These are phyloP conservation scores for Heritiera fomes DNA, from an alignment of 345 rosid genomes.

Conservation along the genomic window DNA sequence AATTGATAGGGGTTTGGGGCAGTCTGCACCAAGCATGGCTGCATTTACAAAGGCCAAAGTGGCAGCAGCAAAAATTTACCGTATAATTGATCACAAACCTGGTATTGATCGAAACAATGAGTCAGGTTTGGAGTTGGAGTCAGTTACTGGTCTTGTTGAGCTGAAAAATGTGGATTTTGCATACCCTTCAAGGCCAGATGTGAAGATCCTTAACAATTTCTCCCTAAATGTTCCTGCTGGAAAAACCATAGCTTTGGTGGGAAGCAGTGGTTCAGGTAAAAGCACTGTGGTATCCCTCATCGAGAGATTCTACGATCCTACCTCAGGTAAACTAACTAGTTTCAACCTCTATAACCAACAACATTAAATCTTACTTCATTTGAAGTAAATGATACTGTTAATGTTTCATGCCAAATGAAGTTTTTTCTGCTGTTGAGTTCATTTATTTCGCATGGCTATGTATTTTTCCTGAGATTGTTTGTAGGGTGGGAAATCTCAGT, in stretches of 20 bases:
- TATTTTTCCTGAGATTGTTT: background rate
- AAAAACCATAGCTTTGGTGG: slow-evolving; percentile 93
- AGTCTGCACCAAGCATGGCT: slow-evolving; percentile 86
- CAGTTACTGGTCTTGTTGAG: slow-evolving; percentile 78
- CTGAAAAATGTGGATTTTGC: slow-evolving; percentile 83
- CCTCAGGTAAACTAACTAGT: slow-evolving; percentile 52
- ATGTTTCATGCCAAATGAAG: slow-evolving; percentile 18
- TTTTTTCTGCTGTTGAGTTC: slow-evolving; percentile 23
- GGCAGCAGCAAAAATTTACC: slow-evolving; percentile 87
- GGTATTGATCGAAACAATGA: slow-evolving; percentile 61
- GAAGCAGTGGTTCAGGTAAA: slow-evolving; percentile 98
- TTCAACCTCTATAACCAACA: background rate
- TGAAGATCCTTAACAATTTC: slow-evolving; percentile 72
- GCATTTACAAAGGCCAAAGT: slow-evolving; percentile 92
- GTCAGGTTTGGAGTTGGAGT: slow-evolving; percentile 63
- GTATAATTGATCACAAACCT: slow-evolving; percentile 84
- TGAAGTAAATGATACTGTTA: background rate
- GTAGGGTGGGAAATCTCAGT: slow-evolving; percentile 1
- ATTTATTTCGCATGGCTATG: slow-evolving; percentile 7
- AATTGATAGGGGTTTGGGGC: slow-evolving; percentile 73
- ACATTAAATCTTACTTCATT: background rate
- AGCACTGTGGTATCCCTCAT: slow-evolving; percentile 95
- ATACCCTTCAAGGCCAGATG: slow-evolving; percentile 88
- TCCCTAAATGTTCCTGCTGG: slow-evolving; percentile 46
- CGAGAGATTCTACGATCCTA: slow-evolving; percentile 95